Evolutionary conservation across 805 yeast genomes (phyloP), one percentile per base, ranked within the genome.

Genomic region (Schwanniomyces yamadae): DNA sequence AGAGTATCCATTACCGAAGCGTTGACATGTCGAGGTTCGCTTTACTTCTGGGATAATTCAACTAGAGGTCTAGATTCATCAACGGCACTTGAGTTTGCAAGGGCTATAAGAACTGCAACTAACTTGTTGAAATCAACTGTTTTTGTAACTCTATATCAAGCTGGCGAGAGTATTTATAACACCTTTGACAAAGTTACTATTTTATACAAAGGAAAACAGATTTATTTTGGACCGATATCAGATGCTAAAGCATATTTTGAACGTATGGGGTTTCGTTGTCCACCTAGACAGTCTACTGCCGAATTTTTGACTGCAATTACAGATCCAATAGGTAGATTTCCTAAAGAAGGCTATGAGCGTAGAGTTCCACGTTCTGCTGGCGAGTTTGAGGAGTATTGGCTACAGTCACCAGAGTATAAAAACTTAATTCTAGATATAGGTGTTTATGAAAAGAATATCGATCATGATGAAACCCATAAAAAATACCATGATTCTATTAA

Each of bases 1-100:
- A 75, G 87, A 63, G 85, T 80, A 24, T 79, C 85, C 5, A 73
- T 80, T 47, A 84, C 82, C 5, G 87, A 80, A 58, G 83, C 79
- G 2, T 70, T 75, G 53, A 72, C 76, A 23, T 68, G 75, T 52
- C 66, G 77, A 37, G 52, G 62, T 36, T 39, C 50, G 8, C 34
- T 58, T 15, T 55, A 58, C 46, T 57, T 58, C 38, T 58, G 62
- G 61, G 63, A 58, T 39, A 58, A 58, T 37, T 62, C 63, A 20
- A 58, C 63, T 6, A 48, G 63, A 41, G 63, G 63, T 13, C 50
- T 58, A 30, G 63, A 58, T 42, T 57, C 63, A 7, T 55, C 63
- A 13, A 58, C 63, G 6, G 63, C 63, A 10, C 49, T 58, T 36
- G 63, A 58, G 34, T 58, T 50, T 36, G 49, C 61, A 4, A 46